Evolutionary conservation across 495 filamentous ascomycete genomes (phyloP).

Genomic region (Aspergillus indologenus): DNA sequence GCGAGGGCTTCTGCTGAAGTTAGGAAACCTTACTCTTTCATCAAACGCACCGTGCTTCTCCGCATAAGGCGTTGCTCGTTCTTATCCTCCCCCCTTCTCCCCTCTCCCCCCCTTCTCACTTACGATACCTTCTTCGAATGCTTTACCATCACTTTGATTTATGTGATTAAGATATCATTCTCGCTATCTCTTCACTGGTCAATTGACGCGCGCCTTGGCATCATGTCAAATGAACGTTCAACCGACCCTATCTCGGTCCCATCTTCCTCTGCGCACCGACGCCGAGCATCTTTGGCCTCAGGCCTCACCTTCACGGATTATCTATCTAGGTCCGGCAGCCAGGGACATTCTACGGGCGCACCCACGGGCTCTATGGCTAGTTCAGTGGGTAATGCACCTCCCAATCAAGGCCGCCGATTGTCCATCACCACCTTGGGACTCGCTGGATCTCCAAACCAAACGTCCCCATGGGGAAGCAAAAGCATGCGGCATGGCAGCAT

Average conservation of each 20-base stretch:
- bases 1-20: too few species aligned
- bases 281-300: slow-evolving; percentile 49
- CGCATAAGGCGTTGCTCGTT: too few species aligned
- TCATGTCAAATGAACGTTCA: slow-evolving; percentile 50
- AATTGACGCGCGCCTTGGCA: slow-evolving; percentile 12
- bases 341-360: slow-evolving; percentile 30
- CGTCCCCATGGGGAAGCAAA: slow-evolving; percentile 48
- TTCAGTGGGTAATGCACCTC: slow-evolving; percentile 57
- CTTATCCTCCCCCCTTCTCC: not conserved
- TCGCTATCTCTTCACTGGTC: not conserved
- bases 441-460: slow-evolving; percentile 69
- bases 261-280: slow-evolving; percentile 35
- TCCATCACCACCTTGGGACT: slow-evolving; percentile 85
- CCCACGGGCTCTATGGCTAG: slow-evolving; percentile 64
- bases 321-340: slow-evolving; percentile 38
- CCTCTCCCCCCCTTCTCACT: not conserved
- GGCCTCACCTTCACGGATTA: slow-evolving; percentile 46
- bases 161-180: not conserved
- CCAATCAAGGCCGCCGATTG: slow-evolving; percentile 74
- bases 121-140: not conserved
- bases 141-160: not conserved
- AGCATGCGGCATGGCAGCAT: slow-evolving; percentile 68
- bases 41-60: too few species aligned
- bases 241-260: slow-evolving; percentile 48
- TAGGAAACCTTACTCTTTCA: too few species aligned